Percentiles rank a stretch among this genome's conserved stretches.
phyloP scores from a whole-genome alignment of 2,329 filamentous ascomycete species.

The Cercospora zeae-maydis region DNA sequence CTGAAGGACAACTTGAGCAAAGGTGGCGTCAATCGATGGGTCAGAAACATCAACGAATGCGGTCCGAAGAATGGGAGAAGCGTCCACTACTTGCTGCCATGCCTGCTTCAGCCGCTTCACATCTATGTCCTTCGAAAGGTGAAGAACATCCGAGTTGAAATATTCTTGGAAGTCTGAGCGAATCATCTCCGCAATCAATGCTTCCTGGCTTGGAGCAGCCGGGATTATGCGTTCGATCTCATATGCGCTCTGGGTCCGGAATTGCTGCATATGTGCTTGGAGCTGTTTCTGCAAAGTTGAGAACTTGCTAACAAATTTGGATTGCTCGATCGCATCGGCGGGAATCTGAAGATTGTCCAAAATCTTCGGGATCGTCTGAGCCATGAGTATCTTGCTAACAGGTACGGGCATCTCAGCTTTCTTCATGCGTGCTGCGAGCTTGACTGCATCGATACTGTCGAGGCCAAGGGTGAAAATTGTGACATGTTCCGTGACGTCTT shows the following conservation, averaged over 20 bases:
- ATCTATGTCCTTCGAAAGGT: conserved; percentile 56
- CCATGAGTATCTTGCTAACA: conserved; percentile 73
- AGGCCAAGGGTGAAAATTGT: conserved; percentile 79
- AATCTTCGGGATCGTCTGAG: conserved; percentile 65
- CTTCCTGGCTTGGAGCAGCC: conserved; percentile 79
- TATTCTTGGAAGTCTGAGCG: conserved; percentile 71
- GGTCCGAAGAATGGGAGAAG: conserved; percentile 71
- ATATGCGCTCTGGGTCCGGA: conserved; percentile 7
- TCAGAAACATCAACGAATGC: conserved; percentile 66
- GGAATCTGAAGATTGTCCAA: conserved; percentile 27
- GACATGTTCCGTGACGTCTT: conserved; percentile 54
- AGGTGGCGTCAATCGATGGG: conserved; percentile 53
- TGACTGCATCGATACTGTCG: conserved; percentile 90
- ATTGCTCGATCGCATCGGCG: not conserved
- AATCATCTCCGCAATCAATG: conserved; percentile 79
- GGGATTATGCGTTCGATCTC: conserved; percentile 62
- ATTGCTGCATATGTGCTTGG: conserved; percentile 1
- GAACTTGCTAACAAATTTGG: conserved; percentile 9
- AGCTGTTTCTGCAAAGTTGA: conserved; percentile 17
- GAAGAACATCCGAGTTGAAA: conserved; percentile 78
- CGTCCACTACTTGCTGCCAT: conserved; percentile 58
- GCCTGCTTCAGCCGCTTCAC: conserved; percentile 55
- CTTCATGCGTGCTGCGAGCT: conserved; percentile 69
- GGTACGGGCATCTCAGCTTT: conserved; percentile 58
- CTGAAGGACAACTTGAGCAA: conserved; percentile 53